phyloP scores from a whole-genome alignment of 352 stramenopile genomes.

The Pilasporangium apinafurcum region DNA sequence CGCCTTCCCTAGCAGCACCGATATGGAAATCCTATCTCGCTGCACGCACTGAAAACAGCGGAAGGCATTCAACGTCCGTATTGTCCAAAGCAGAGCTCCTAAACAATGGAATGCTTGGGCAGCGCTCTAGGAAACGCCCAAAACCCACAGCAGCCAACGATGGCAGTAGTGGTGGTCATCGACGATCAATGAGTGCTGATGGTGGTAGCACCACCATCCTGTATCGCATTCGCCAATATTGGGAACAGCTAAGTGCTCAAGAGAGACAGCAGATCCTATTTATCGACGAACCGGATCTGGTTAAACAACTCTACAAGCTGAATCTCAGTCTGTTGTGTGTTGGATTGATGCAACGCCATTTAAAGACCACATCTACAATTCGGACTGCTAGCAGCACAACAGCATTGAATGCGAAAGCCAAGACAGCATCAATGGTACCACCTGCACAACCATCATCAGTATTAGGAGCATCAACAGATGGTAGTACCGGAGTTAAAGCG shows the following conservation, averaged over 20 bases:
- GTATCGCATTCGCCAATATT: constrained; percentile 45
- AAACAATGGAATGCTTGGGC: no score
- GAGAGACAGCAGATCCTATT: constrained; percentile 77
- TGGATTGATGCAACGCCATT: constrained; percentile 75
- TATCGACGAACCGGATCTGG: constrained; percentile 70
- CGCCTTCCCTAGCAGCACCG: constrained; percentile 20
- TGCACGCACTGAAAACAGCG: constrained; percentile 20
- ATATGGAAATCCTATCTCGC: constrained; percentile 68
- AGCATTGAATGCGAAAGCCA: not conserved
- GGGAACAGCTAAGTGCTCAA: constrained; percentile 49
- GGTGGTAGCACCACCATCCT: constrained; percentile 5
- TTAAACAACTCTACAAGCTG: constrained; percentile 86
- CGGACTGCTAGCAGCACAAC: constrained; percentile 1
- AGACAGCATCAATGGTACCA: not conserved
- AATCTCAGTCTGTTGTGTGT: constrained; percentile 81
- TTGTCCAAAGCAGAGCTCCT: no score
- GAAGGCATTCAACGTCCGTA: no score
- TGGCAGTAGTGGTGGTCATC: not conserved
- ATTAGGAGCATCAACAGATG: not conserved
- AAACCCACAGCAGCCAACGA: constrained; percentile 17
- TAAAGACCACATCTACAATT: constrained; percentile 38
- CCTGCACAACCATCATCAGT: not conserved
- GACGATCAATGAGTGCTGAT: not conserved
- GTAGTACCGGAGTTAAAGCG: not conserved
- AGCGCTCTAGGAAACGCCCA: constrained; percentile 28